Evolutionary conservation across 495 filamentous ascomycete species (phyloP).

Genomic region (Penicillium mononematosum): DNA sequence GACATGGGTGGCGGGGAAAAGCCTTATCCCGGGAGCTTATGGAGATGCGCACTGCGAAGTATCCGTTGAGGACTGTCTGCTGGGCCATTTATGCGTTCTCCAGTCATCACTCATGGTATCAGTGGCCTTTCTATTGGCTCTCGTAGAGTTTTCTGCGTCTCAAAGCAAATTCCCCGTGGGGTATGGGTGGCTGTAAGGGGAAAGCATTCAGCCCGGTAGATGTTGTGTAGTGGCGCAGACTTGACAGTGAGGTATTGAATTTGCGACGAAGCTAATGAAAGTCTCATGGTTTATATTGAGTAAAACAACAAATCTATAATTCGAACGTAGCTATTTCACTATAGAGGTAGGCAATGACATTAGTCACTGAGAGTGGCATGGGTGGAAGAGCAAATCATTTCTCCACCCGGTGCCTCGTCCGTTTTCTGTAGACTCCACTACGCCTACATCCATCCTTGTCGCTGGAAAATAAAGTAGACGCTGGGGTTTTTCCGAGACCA

Average conservation of each 20-base stretch:
- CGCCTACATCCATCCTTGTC: too few relatives aligned
- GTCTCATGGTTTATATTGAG: too few relatives aligned
- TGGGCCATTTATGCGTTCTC: not conserved
- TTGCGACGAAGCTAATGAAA: not conserved
- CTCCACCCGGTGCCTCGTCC: slow-evolving; percentile 11
- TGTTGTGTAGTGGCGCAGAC: not conserved
- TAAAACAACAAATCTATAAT: not conserved
- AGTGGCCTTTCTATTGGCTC: slow-evolving; percentile 4
- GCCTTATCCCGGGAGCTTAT: slow-evolving; percentile 20
- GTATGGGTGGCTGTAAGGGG: slow-evolving; percentile 13
- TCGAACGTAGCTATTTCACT: not conserved
- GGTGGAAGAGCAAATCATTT: slow-evolving; percentile 23
- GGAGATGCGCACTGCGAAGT: not conserved
- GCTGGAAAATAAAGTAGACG: too few relatives aligned
- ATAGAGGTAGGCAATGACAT: not conserved
- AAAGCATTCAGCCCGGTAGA: slow-evolving; percentile 35
- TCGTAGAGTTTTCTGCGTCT: not conserved
- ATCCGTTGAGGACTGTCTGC: not conserved
- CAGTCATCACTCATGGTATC: slow-evolving; percentile 4
- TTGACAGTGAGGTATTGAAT: not conserved
- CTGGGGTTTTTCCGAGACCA: too few relatives aligned
- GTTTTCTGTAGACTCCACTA: slow-evolving; percentile 5
- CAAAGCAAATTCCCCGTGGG: slow-evolving; percentile 22
- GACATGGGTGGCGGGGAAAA: slow-evolving; percentile 27
- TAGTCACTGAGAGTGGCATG: not conserved